phyloP scores from a whole-genome alignment of 495 filamentous ascomycete genomes.

The Staphylotrichum tortipilum region DNA sequence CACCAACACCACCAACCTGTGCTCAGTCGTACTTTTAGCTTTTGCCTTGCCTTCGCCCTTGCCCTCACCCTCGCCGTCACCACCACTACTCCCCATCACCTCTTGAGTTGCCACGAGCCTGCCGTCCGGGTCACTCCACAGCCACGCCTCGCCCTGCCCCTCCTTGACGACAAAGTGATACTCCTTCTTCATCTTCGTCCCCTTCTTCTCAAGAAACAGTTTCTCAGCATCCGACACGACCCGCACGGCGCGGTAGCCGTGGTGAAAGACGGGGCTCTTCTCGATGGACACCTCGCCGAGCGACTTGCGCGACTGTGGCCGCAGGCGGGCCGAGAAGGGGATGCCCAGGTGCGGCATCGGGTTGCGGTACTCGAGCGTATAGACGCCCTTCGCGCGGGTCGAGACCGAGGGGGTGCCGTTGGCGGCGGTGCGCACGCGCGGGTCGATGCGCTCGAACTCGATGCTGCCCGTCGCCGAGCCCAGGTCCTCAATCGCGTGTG shows the following conservation, averaged over 20 bases:
- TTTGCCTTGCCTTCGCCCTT: background rate
- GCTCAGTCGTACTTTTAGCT: constrained; percentile 20
- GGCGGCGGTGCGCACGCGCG: constrained; percentile 13
- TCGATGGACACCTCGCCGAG: constrained; percentile 19
- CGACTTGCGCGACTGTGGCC: constrained; percentile 11
- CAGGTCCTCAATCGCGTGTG: constrained; percentile 20
- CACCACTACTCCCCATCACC: too few species aligned
- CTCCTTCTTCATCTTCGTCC: background rate
- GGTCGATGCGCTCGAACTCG: constrained; percentile 23
- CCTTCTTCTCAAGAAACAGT: background rate
- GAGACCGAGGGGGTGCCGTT: constrained; percentile 15
- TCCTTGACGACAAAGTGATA: constrained; percentile 3
- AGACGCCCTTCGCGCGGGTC: constrained; percentile 18
- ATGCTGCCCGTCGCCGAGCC: constrained; percentile 9
- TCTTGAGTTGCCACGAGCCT: constrained; percentile 21
- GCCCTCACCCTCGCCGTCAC: background rate
- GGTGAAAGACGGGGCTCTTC: constrained; percentile 16
- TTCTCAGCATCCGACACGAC: constrained; percentile 13
- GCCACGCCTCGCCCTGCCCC: constrained; percentile 12
- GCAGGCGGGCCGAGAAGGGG: constrained; percentile 13
- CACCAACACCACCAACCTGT: too few species aligned
- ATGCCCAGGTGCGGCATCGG: constrained; percentile 9
- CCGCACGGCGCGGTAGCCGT: constrained; percentile 16
- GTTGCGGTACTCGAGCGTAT: constrained; percentile 17
- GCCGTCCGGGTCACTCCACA: constrained; percentile 20